Conservation (phyloP, 805 yeast genomes). For the Ogataea parapolymorpha region DNA sequence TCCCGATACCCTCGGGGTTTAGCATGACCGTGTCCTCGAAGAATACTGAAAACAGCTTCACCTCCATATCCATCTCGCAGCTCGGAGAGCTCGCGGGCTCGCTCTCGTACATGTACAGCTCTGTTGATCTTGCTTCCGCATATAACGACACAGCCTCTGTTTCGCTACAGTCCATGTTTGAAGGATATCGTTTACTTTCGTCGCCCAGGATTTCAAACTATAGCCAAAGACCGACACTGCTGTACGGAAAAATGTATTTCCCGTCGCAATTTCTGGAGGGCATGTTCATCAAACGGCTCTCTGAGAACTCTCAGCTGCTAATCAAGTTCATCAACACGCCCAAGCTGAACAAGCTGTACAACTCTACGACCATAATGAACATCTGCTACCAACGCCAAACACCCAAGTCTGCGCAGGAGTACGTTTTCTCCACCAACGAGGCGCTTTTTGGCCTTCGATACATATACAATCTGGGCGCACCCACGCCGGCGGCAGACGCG, state of each 20-base stretch:
- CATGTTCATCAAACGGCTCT: constrained; percentile 66
- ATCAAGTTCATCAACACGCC: constrained; percentile 71
- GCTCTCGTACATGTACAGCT: constrained; percentile 73
- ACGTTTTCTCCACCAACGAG: constrained; percentile 80
- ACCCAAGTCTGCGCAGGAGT: constrained; percentile 64
- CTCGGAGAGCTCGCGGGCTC: constrained; percentile 72
- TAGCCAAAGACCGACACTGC: constrained; percentile 38
- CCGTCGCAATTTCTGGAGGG: constrained; percentile 89
- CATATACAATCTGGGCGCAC: constrained; percentile 58
- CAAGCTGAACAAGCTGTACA: constrained; percentile 26
- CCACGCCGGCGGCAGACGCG: constrained; percentile 14
- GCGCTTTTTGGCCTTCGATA: constrained; percentile 77
- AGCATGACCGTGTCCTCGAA: constrained; percentile 66
- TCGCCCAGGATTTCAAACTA: constrained; percentile 6
- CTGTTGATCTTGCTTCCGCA: constrained; percentile 46
- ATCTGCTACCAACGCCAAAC: constrained; percentile 68
- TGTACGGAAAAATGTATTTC: constrained; percentile 84
- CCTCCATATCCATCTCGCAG: constrained; percentile 68
- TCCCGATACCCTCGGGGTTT: constrained; percentile 65
- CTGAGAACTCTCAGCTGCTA: constrained; percentile 58
- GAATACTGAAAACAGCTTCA: constrained; percentile 65
- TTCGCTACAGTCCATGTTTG: constrained; percentile 61
- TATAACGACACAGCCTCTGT: constrained; percentile 51
- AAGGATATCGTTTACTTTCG: constrained; percentile 58
- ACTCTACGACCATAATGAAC: constrained; percentile 49